Evolutionary conservation across 192 early-diverging fungal species (phyloP).

Genomic region (Podila minutissima): DNA sequence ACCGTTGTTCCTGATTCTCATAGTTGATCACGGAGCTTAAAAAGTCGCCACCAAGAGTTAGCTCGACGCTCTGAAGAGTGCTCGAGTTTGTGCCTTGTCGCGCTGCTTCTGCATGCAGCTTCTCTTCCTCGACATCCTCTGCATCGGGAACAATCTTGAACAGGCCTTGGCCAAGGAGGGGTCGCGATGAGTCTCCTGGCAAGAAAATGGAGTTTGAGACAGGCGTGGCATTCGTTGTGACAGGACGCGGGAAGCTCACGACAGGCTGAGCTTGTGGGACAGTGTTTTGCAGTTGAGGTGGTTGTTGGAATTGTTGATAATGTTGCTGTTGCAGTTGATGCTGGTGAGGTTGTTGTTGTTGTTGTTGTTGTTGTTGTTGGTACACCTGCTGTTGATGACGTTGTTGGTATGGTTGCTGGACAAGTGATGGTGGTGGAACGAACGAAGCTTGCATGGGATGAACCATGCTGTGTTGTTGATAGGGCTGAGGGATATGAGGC

Average conservation of each 20-base stretch:
- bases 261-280: not conserved
- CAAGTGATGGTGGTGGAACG: not conserved
- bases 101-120: not conserved
- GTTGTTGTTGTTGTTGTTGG: constrained; percentile 8
- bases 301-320: constrained; percentile 1
- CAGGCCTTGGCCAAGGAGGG: constrained; percentile 32
- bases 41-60: constrained; percentile 34
- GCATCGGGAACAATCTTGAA: constrained; percentile 49
- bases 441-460: not conserved
- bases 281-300: not conserved
- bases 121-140: constrained; percentile 36
- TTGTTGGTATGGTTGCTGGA: constrained; percentile 1
- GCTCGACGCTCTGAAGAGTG: constrained; percentile 11
- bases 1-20: constrained; percentile 33
- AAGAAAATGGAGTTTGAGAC: constrained; percentile 19
- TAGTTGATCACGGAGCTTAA: constrained; percentile 31
- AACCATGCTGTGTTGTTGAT: constrained; percentile 2
- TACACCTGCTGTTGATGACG: not conserved
- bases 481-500: not conserved
- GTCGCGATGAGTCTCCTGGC: constrained; percentile 34
- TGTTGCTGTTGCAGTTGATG: not conserved
- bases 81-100: not conserved
- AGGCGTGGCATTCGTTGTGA: not conserved
- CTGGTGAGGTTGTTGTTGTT: not conserved
- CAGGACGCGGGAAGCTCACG: not conserved